Conservation (phyloP, 306 rosid genomes). For the Gillenia trifoliata region DNA sequence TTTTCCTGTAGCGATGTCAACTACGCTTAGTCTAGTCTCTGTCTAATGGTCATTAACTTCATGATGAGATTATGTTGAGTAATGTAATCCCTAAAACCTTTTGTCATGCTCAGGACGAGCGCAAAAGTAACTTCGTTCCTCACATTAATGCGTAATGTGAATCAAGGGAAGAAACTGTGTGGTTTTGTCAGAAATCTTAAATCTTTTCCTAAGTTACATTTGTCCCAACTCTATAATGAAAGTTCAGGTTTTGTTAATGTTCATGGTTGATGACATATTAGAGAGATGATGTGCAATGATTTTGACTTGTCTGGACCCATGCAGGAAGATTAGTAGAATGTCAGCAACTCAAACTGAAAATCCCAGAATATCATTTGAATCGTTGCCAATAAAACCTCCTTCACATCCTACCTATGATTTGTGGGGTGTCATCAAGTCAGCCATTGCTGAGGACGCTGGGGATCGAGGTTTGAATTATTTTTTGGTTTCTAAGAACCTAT, state of each 20-base stretch:
- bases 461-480: conserved; percentile 48
- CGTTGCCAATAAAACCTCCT: conserved; percentile 66
- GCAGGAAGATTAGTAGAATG: conserved; percentile 48
- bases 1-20: neutral
- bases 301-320: conserved; percentile 15
- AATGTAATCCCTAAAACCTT: neutral
- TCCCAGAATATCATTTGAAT: conserved; percentile 32
- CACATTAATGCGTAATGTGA: neutral
- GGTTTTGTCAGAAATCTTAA: neutral
- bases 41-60: neutral
- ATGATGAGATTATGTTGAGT: neutral
- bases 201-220: neutral
- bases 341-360: conserved; percentile 36
- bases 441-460: conserved; percentile 85
- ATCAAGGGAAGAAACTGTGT: neutral
- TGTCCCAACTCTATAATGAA: neutral
- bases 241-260: neutral
- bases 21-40: neutral
- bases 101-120: neutral
- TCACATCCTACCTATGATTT: conserved; percentile 87
- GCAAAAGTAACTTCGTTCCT: neutral
- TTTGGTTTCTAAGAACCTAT: neutral
- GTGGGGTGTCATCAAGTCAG: conserved; percentile 60
- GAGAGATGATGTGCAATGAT: neutral
- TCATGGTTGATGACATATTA: neutral